Conservation (phyloP, 176 grass and related monocot species). For the Hyparrhenia diplandra region DNA sequence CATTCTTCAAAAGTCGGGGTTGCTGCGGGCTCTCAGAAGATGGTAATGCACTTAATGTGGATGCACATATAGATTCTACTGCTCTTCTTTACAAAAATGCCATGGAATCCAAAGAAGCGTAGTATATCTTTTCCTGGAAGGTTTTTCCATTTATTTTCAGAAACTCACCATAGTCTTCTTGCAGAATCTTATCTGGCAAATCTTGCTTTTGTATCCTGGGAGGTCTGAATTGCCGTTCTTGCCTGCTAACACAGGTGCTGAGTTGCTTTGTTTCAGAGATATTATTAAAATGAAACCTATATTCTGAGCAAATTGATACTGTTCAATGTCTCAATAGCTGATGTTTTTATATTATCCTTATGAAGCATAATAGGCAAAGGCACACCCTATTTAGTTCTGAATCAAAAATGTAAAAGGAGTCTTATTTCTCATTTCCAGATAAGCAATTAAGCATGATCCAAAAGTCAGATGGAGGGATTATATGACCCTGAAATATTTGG, state of each 20-base stretch:
- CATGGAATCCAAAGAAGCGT: slow-evolving; percentile 81
- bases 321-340: not conserved
- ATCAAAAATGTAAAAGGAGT: not conserved
- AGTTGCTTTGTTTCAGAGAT: slow-evolving; percentile 12
- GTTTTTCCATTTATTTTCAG: not conserved
- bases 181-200: slow-evolving; percentile 95
- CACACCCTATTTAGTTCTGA: not conserved
- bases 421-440: not conserved
- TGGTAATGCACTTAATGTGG: slow-evolving; percentile 41
- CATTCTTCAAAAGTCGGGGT: slow-evolving; percentile 83
- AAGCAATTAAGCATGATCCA: not conserved
- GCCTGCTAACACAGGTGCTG: slow-evolving; percentile 66
- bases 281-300: not conserved
- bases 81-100: slow-evolving; percentile 66
- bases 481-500: not conserved
- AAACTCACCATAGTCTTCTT: slow-evolving; percentile 5
- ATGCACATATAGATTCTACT: slow-evolving; percentile 55
- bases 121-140: slow-evolving; percentile 12
- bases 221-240: slow-evolving; percentile 78
- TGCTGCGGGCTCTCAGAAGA: slow-evolving; percentile 42
- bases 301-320: not conserved
- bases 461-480: not conserved
- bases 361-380: not conserved
- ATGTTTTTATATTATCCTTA: not conserved
- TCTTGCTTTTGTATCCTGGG: slow-evolving; percentile 76